Evolutionary conservation across 1,284 basidiomycete genomes (phyloP).

Genomic region (Marasmius fiardii): DNA sequence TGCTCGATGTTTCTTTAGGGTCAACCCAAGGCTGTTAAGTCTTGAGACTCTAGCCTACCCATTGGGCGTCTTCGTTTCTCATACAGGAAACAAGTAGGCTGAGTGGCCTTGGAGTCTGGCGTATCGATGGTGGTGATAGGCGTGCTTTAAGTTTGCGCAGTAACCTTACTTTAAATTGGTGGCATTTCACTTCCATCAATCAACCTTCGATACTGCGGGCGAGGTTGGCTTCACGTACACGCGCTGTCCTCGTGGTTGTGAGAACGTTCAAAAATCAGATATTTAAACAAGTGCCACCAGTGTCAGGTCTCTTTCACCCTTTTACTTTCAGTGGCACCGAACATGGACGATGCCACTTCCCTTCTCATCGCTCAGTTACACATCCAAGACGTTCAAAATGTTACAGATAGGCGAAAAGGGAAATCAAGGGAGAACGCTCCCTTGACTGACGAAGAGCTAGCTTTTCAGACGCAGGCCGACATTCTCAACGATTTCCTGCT

Average conservation of each 20-base stretch:
- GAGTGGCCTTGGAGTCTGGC: too few species aligned
- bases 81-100: background rate
- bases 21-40: background rate
- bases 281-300: background rate
- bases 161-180: too few species aligned
- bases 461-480: constrained; percentile 41
- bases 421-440: constrained; percentile 28
- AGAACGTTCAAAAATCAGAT: too few species aligned
- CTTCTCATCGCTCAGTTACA: constrained; percentile 24
- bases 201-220: too few species aligned
- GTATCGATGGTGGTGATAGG: too few species aligned
- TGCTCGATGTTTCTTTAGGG: background rate
- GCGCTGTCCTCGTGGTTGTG: background rate
- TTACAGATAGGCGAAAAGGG: constrained; percentile 34
- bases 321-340: background rate
- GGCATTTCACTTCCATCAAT: too few species aligned
- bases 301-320: background rate
- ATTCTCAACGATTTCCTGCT: constrained; percentile 31
- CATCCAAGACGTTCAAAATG: constrained; percentile 36
- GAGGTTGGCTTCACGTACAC: background rate
- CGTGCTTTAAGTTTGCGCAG: too few species aligned
- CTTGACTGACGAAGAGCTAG: constrained; percentile 45
- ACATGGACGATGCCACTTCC: constrained; percentile 9
- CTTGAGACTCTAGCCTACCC: background rate
- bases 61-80: background rate